Base-by-base conservation (phyloP, 129 eudicot species). In the Tagetes erecta region DNA sequence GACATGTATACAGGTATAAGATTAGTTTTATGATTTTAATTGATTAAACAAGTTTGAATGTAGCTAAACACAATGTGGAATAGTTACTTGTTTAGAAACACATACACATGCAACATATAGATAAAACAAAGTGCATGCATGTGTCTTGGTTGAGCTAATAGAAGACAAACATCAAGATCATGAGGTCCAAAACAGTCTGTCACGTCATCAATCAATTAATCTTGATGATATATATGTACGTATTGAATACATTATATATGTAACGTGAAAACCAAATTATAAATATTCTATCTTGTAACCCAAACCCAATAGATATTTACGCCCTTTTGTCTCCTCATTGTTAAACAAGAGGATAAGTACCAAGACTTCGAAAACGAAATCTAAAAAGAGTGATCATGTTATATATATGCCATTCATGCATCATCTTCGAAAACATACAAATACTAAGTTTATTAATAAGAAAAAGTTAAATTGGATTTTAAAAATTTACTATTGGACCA, bases 301-400 rank as follows among this genome's bases (percentile, higher is more conserved):
- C n/a, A 63, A 5, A 6, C 31, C 5, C 37, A 46, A 46, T 63
- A 63, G 68, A 63, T 63, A 11, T 20, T 5, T 37, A 36, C 10
- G 44, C 68, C 30, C 68, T 13, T 39, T 37, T 63, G 68, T 63
- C 68, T 38, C 68, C 47, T 37, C 12, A 46, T 6, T 60, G 42
- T 37, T 52, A 57, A 68, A 77, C 81, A 77, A 58, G 72, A 50
- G 50, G 70, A 63, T 70, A 57, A 47, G 40, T 27, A 31, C 35
- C 8, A 51, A 40, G n/a, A 60, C 68, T 45, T 36, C 51, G 38
- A 77, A 68, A 59, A 42, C 30, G 45, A 68, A 13, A 57, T 35
- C 14, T 72, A 58, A 42, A 27, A 37, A 44, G 3, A 8, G 5
- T 3, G 5, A 6, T 4, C 1, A 30, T 2, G 6, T 30, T 12